phyloP scores from a whole-genome alignment of 225 moss, liverwort and hornwort species.

The Physcomitrellopsis africana region DNA sequence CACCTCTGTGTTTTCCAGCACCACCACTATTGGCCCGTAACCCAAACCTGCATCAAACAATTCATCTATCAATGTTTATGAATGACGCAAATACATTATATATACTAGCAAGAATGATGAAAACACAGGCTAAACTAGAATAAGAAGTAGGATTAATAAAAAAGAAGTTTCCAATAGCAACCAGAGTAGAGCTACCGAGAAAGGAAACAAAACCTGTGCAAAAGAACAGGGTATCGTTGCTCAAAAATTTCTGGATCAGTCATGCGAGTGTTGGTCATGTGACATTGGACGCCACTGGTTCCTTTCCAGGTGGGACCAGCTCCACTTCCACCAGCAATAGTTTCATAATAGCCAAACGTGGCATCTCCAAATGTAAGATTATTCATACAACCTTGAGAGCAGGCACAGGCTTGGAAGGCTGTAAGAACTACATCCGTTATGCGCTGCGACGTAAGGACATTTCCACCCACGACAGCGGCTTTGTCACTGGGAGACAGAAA shows the following conservation, averaged over 20 bases:
- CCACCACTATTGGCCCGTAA: slow-evolving; percentile 86
- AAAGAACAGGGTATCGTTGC: slow-evolving; percentile 88
- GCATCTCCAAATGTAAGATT: slow-evolving; percentile 95
- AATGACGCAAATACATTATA: not conserved
- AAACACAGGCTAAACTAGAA: not conserved
- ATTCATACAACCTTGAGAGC: slow-evolving; percentile 99
- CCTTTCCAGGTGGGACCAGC: slow-evolving; percentile 97
- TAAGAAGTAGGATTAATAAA: too few species aligned
- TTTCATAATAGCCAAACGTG: slow-evolving; percentile 98
- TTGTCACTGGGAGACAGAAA: slow-evolving; percentile 93
- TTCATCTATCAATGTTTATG: slow-evolving; percentile 20
- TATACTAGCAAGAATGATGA: not conserved
- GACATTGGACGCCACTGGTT: slow-evolving; percentile 92
- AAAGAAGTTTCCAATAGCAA: not conserved
- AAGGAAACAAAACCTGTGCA: slow-evolving; percentile 39
- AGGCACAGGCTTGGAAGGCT: slow-evolving; percentile 96
- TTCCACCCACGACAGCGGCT: slow-evolving; percentile 98
- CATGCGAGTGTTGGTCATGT: slow-evolving; percentile 99
- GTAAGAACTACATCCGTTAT: slow-evolving; percentile 94
- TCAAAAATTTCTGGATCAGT: slow-evolving; percentile 99
- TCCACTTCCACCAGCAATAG: slow-evolving; percentile 95
- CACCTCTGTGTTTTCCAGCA: slow-evolving; percentile 81
- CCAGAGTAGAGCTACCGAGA: not conserved
- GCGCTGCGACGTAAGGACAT: slow-evolving; percentile 96
- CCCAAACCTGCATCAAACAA: slow-evolving; percentile 65